A percentile compares a stretch with the other conserved stretches of the same genome.
These are phyloP conservation scores for Lachancea fermentati DNA, from an alignment of 805 yeast species.

Conservation along the genomic window DNA sequence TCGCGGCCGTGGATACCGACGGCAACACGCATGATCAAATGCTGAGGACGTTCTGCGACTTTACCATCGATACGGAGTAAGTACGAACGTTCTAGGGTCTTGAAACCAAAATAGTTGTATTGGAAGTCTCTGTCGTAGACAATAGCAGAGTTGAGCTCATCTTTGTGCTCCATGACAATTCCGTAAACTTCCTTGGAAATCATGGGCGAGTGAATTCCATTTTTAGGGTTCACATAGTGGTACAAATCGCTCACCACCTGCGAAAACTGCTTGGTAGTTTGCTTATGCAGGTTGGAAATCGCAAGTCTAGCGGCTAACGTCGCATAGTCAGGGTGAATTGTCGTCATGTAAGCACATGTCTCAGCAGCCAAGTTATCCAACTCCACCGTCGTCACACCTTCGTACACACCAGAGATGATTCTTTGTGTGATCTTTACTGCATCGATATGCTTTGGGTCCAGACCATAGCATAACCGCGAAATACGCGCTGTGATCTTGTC, in stretches of 20 bases:
- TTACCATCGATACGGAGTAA: slow-evolving; percentile 56
- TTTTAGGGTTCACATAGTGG: slow-evolving; percentile 76
- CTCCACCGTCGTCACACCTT: slow-evolving; percentile 93
- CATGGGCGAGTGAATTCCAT: slow-evolving; percentile 61
- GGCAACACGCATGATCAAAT: slow-evolving; percentile 83
- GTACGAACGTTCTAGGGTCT: slow-evolving; percentile 87
- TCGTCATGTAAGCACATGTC: slow-evolving; percentile 96
- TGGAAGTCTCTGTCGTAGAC: slow-evolving; percentile 72
- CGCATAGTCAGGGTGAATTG: slow-evolving; percentile 97
- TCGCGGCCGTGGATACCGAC: slow-evolving; percentile 80
- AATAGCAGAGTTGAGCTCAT: slow-evolving; percentile 65
- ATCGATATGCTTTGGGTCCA: slow-evolving; percentile 87
- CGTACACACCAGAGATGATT: slow-evolving; percentile 93
- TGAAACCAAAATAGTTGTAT: slow-evolving; percentile 82
- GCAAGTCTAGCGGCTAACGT: slow-evolving; percentile 94
- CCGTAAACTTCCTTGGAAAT: slow-evolving; percentile 61
- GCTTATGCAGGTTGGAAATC: slow-evolving; percentile 88
- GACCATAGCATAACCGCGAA: slow-evolving; percentile 88
- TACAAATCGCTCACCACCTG: slow-evolving; percentile 69
- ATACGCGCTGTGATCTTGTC: slow-evolving; percentile 96
- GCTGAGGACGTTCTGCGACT: slow-evolving; percentile 91
- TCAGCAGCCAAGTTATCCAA: slow-evolving; percentile 84
- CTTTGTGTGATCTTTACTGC: slow-evolving; percentile 95
- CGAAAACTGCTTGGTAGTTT: slow-evolving; percentile 81
- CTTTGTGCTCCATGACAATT: slow-evolving; percentile 57